phyloP scores from a whole-genome alignment of 164 flowering plant genomes.

The Berberis thunbergii region DNA sequence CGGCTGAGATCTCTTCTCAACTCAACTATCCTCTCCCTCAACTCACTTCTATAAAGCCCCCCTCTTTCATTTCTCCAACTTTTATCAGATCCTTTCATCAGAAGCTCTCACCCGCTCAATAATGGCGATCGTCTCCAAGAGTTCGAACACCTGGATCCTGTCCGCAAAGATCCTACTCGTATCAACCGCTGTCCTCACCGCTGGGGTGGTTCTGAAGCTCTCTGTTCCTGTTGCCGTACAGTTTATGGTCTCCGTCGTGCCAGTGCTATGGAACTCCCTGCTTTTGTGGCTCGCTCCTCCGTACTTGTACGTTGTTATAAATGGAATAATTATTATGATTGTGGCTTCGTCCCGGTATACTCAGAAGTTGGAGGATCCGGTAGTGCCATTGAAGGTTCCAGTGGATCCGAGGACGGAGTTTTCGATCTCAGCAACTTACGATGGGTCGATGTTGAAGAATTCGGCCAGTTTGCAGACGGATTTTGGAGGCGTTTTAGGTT shows the following conservation, averaged over 20 bases:
- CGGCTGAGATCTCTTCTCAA: no score
- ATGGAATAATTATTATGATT: conserved; percentile 71
- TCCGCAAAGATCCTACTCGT: conserved; percentile 28
- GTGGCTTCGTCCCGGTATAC: conserved; percentile 66
- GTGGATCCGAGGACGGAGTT: neutral
- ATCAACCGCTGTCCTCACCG: conserved; percentile 33
- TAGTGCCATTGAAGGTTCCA: neutral
- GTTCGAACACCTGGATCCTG: conserved; percentile 11
- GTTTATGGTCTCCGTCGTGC: conserved; percentile 31
- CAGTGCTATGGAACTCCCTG: conserved; percentile 32
- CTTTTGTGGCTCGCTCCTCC: conserved; percentile 65
- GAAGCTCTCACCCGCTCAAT: neutral
- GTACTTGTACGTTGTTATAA: conserved; percentile 67
- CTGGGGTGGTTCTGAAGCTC: conserved; percentile 34
- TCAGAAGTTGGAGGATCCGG: neutral
- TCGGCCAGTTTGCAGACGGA: no score
- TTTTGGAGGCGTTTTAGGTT: no score
- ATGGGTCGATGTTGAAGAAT: no score
- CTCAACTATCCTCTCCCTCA: no score
- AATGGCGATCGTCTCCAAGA: conserved; percentile 1
- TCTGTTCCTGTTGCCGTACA: conserved; percentile 27
- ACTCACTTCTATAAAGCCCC: no score
- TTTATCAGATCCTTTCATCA: no score
- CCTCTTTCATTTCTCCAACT: no score
- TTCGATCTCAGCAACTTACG: no score